A percentile compares a stretch with the other conserved stretches of the same genome.
Conservation (phyloP, 208 protist genomes). For the Leishmania mexicana region DNA sequence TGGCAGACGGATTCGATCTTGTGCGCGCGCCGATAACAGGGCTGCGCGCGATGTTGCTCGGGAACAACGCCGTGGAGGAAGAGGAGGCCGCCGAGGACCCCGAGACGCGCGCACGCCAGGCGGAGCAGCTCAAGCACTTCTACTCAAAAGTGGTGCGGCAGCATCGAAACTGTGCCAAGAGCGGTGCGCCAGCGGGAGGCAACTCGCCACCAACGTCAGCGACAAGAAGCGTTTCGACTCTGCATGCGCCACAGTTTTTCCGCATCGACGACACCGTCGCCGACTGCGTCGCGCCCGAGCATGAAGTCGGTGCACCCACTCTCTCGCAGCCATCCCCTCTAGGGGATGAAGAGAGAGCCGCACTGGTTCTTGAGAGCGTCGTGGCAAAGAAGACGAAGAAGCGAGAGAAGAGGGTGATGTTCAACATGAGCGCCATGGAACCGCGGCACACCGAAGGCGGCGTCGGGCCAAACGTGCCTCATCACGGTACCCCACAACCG, state of each 20-base stretch:
- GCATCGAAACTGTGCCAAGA: not conserved
- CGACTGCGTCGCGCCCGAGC: not conserved
- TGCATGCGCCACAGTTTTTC: not conserved
- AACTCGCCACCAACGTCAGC: not conserved
- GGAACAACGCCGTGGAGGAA: conserved; percentile 29
- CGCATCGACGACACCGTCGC: not conserved
- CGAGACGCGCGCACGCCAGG: conserved; percentile 16
- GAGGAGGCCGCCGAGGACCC: conserved; percentile 33
- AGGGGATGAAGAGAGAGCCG: not conserved
- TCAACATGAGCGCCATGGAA: conserved; percentile 3
- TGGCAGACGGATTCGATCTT: conserved; percentile 15
- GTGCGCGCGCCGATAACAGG: conserved; percentile 30
- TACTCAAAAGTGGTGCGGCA: conserved; percentile 26
- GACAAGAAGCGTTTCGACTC: not conserved
- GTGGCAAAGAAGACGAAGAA: not conserved
- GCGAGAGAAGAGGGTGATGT: conserved; percentile 9
- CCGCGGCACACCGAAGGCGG: not conserved
- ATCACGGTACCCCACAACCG: not conserved
- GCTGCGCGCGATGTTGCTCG: conserved; percentile 28
- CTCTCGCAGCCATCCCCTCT: not conserved
- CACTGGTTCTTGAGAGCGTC: not conserved
- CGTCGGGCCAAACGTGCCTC: not conserved
- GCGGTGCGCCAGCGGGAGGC: not conserved
- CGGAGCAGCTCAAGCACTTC: conserved; percentile 25
- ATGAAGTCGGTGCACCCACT: not conserved